A percentile compares a stretch with the other conserved stretches of the same genome.
These are phyloP conservation scores for Taxillus chinensis DNA, from an alignment of 164 flowering plant genomes.

Conservation along the genomic window DNA sequence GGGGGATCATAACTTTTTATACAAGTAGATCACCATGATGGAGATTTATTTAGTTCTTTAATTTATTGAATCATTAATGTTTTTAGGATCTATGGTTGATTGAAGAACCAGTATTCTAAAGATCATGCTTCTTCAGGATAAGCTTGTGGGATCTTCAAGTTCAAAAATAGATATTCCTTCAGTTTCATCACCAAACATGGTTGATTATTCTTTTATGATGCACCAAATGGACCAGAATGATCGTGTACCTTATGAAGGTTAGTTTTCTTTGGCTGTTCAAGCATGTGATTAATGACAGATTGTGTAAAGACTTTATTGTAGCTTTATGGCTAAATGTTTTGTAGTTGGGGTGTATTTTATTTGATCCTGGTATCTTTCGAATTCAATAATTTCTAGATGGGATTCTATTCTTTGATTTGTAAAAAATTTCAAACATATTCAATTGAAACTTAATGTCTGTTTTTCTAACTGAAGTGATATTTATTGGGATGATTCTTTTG, in stretches of 20 bases:
- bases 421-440: too few species aligned
- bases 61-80: constrained; percentile 11
- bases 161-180: constrained; percentile 35
- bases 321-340: too few species aligned
- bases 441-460: too few species aligned
- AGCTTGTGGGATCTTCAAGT: constrained; percentile 50
- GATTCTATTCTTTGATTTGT: too few species aligned
- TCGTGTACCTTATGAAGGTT: constrained; percentile 48
- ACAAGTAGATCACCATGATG: not conserved
- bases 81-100: constrained; percentile 21
- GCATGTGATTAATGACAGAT: too few species aligned
- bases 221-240: constrained; percentile 29
- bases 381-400: too few species aligned
- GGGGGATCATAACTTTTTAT: too few species aligned
- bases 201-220: constrained; percentile 35
- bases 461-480: too few species aligned
- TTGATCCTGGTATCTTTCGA: too few species aligned
- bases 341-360: too few species aligned
- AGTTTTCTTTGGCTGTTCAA: constrained; percentile 11
- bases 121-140: constrained; percentile 61
- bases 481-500: too few species aligned
- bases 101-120: constrained; percentile 27
- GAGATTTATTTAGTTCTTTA: constrained; percentile 5
- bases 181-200: constrained; percentile 27
- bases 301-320: too few species aligned